Evolutionary conservation across 805 yeast species (phyloP).

Genomic region (Isabelozyma rhagii): DNA sequence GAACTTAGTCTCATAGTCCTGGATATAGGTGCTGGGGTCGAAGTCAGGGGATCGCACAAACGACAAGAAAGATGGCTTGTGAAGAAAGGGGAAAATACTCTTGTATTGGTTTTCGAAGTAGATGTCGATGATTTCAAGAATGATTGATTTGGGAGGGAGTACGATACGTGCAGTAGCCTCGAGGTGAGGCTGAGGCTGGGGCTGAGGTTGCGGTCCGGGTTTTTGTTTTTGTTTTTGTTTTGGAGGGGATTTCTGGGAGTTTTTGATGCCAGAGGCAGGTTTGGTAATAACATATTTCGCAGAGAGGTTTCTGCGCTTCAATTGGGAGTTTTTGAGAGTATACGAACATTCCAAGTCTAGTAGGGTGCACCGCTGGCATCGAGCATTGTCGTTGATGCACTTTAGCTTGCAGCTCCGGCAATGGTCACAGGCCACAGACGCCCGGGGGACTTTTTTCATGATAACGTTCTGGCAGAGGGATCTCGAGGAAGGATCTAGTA

Average conservation of each 20-base stretch:
- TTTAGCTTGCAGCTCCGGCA: constrained; percentile 11
- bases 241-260: not conserved
- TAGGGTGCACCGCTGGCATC: constrained; percentile 16
- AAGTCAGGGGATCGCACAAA: constrained; percentile 16
- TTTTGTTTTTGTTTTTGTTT: not conserved
- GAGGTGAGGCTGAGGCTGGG: not conserved
- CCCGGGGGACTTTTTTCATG: not conserved
- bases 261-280: not conserved
- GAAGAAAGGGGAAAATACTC: constrained; percentile 22
- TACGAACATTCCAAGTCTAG: constrained; percentile 15
- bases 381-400: constrained; percentile 6
- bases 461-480: not conserved
- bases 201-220: not conserved
- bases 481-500: too few relatives aligned
- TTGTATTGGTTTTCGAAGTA: constrained; percentile 23
- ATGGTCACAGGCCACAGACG: constrained; percentile 8
- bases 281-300: constrained; percentile 3
- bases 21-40: constrained; percentile 15
- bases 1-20: constrained; percentile 10
- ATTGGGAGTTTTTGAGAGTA: constrained; percentile 17
- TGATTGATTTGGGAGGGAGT: constrained; percentile 13
- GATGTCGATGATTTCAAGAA: constrained; percentile 18
- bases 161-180: constrained; percentile 1
- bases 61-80: constrained; percentile 16
- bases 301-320: constrained; percentile 10